Evolutionary conservation across 208 protist genomes (phyloP).

Genomic region (Leishmania lainsoni): DNA sequence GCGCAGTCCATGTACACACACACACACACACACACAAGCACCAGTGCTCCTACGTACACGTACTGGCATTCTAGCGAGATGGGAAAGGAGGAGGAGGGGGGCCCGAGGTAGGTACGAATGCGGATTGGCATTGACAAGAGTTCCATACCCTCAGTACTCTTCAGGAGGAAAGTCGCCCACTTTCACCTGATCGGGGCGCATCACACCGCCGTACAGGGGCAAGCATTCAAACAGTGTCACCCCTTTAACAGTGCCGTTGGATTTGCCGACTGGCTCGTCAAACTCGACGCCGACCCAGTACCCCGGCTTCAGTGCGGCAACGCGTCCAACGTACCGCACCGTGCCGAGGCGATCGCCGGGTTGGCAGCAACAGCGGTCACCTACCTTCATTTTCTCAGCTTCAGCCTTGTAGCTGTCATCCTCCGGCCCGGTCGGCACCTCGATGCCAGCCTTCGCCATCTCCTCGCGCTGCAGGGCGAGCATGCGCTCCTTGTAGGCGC

Average conservation of each 20-base stretch:
- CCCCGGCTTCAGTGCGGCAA: conserved; percentile 79
- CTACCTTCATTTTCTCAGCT: conserved; percentile 76
- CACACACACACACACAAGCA: neutral
- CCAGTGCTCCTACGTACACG: too few relatives aligned
- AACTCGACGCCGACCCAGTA: conserved; percentile 94
- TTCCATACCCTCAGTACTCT: conserved; percentile 47
- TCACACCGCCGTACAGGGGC: conserved; percentile 81
- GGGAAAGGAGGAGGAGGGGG: neutral
- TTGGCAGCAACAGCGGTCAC: conserved; percentile 81
- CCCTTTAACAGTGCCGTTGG: conserved; percentile 93
- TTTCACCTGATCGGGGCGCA: conserved; percentile 87
- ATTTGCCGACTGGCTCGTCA: conserved; percentile 95
- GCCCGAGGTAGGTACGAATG: neutral
- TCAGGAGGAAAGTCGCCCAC: conserved; percentile 92
- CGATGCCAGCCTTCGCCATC: conserved; percentile 60
- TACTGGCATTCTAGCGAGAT: too few relatives aligned
- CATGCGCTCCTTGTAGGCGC: conserved; percentile 81
- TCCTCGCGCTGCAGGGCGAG: conserved; percentile 70
- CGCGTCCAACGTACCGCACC: conserved; percentile 88
- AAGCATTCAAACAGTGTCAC: conserved; percentile 87
- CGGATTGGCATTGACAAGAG: neutral
- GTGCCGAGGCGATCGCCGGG: conserved; percentile 85
- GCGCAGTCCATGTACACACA: neutral
- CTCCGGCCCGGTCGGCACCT: conserved; percentile 29
- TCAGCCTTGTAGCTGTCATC: conserved; percentile 77